Percentiles rank a stretch among this genome's conserved stretches.
Conservation (phyloP, 2,329 filamentous ascomycete species). For the Pseudogymnoascus sp. region DNA sequence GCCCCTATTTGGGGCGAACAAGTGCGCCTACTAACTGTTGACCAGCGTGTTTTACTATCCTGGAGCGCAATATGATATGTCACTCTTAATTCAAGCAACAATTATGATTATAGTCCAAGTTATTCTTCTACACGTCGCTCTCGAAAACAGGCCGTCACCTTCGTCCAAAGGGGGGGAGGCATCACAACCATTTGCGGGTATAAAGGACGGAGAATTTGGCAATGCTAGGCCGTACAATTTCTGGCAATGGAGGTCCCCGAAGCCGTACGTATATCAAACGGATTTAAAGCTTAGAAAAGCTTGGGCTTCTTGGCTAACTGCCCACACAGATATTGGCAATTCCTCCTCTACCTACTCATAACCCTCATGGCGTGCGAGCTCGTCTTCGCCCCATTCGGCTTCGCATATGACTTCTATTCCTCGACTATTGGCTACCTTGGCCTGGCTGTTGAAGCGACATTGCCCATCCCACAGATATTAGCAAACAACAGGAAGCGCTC, state of each 20-base stretch:
- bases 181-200: constrained; percentile 51
- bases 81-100: constrained; percentile 55
- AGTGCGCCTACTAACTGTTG: constrained; percentile 10
- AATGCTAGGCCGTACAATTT: constrained; percentile 61
- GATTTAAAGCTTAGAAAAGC: constrained; percentile 8
- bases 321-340: constrained; percentile 62
- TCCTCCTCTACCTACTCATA: constrained; percentile 59
- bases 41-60: constrained; percentile 62
- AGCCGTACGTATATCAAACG: constrained; percentile 40
- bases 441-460: constrained; percentile 69
- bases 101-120: constrained; percentile 58
- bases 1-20: background rate
- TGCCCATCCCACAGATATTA: constrained; percentile 71
- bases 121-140: constrained; percentile 57
- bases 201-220: constrained; percentile 26
- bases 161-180: constrained; percentile 53
- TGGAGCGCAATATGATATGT: constrained; percentile 55
- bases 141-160: constrained; percentile 56
- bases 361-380: constrained; percentile 56
- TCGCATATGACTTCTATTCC: constrained; percentile 59
- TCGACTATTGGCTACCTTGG: constrained; percentile 64
- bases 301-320: constrained; percentile 7
- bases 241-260: constrained; percentile 71
- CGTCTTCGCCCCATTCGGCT: constrained; percentile 50
- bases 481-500: constrained; percentile 60